Conservation (phyloP, 2,329 filamentous ascomycete species). For the Catunica adiposa region DNA sequence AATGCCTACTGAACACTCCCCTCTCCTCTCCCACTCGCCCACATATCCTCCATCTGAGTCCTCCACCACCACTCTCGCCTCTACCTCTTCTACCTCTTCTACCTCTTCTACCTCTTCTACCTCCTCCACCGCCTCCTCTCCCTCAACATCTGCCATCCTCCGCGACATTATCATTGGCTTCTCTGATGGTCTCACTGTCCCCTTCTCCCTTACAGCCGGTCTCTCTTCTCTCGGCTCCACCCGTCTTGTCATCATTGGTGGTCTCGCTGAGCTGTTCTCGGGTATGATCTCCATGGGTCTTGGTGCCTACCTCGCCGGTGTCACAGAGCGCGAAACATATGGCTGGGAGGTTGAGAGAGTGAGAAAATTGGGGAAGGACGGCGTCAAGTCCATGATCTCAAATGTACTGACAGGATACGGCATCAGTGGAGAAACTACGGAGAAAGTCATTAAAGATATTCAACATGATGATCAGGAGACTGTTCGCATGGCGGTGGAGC, state of each 20-base stretch:
- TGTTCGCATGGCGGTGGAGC: conserved; percentile 44
- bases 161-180: conserved; percentile 59
- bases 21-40: conserved; percentile 5
- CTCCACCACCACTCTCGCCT: conserved; percentile 15
- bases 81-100: conserved; percentile 15
- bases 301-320: conserved; percentile 53
- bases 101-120: conserved; percentile 25
- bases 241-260: conserved; percentile 52
- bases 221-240: conserved; percentile 49
- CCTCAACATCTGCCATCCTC: conserved; percentile 30
- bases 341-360: conserved; percentile 31
- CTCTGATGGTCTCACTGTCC: conserved; percentile 63
- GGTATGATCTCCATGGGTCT: conserved; percentile 66
- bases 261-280: conserved; percentile 57
- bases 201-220: conserved; percentile 62
- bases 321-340: conserved; percentile 37
- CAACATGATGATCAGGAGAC: conserved; percentile 31
- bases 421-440: conserved; percentile 27
- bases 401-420: conserved; percentile 35
- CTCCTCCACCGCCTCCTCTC: conserved; percentile 20
- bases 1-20: conserved; percentile 6
- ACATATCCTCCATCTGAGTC: conserved; percentile 10
- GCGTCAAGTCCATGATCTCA: conserved; percentile 24
- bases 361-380: background rate
- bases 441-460: conserved; percentile 33